phyloP scores from a whole-genome alignment of 2,329 filamentous ascomycete genomes.

The Botrytis paeoniae region DNA sequence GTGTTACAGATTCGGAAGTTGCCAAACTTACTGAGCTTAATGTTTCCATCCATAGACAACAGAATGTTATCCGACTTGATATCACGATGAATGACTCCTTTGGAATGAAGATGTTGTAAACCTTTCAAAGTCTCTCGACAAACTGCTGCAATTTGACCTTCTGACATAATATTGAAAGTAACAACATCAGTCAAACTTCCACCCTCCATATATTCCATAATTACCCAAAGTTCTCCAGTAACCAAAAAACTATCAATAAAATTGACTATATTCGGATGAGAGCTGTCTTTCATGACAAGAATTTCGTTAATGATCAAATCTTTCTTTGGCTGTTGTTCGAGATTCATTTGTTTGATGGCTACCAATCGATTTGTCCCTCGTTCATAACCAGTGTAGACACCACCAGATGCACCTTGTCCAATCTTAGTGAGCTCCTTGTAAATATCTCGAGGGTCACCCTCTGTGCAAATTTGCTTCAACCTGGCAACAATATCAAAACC shows the following conservation, averaged over 20 bases:
- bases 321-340: slow-evolving; percentile 98
- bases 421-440: slow-evolving; percentile 92
- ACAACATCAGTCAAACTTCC: slow-evolving; percentile 97
- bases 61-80: slow-evolving; percentile 99
- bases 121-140: slow-evolving; percentile 91
- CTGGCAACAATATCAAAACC: slow-evolving; percentile 78
- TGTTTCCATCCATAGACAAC: slow-evolving; percentile 88
- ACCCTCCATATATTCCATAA: slow-evolving; percentile 99
- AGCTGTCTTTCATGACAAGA: slow-evolving; percentile 98
- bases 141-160: slow-evolving; percentile 93
- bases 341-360: slow-evolving; percentile 99
- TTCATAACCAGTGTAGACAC: slow-evolving; percentile 90
- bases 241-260: slow-evolving; percentile 97
- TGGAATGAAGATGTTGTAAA: slow-evolving; percentile 92
- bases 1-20: neutral
- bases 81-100: slow-evolving; percentile 96
- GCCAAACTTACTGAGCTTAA: slow-evolving; percentile 80
- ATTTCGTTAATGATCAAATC: slow-evolving; percentile 99
- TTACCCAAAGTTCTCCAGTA: slow-evolving; percentile 90
- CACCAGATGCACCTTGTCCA: slow-evolving; percentile 93
- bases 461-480: slow-evolving; percentile 84
- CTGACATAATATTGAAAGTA: slow-evolving; percentile 98
- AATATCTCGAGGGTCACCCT: slow-evolving; percentile 82
- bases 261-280: slow-evolving; percentile 97
- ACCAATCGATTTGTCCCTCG: slow-evolving; percentile 80